Evolutionary conservation across 164 flowering plant genomes (phyloP), one percentile per base, ranked within the genome.

Genomic region (Sedum album): DNA sequence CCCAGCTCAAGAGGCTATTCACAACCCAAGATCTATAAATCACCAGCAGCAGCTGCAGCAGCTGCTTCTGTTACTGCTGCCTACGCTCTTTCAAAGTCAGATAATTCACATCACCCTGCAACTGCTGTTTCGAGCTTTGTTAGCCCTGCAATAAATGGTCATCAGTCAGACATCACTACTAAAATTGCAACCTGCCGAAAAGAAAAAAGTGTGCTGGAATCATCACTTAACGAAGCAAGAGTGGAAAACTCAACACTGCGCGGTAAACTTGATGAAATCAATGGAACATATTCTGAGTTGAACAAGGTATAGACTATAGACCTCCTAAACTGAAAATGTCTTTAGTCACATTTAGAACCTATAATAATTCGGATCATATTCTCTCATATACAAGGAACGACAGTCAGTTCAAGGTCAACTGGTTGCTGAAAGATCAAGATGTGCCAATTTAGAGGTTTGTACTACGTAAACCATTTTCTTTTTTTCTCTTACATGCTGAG

Each of bases 41-140:
- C 99, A 66, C 86, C 96, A 66, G 99, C 99, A 20, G 97, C 97
- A 35, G 99, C 97, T 0, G 99, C 99, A 0, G 96, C 96, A 0
- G 99, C 97, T 65, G 99, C 99, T 73, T 94, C 97, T 68, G 99
- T 94, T 65, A 79, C 89, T 73, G 96, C 96, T 71, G 99, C 96
- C 48, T 94, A 90, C 78, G 95, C 90, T 64, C 72, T 87, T 60
- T 75, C 81, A 57, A 85, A 82, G 71, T 71, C 79, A 55, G 87
- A 76, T 65, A 83, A 75, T 67, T 60, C 71, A 31, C 83, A 82
- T 66, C 36, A 80, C 36, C 53, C 70, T 8, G 78, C 68, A 64
- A 66, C 65, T 23, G 78, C 73, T 44, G 80, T 71, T 60, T 65
- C 73, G 31, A 77, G 74, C 68, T 38, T 67, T 20, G 71, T 68